These are phyloP conservation scores for Phragmites australis DNA, from an alignment of 176 grass and related monocot species.

Conservation along the genomic window DNA sequence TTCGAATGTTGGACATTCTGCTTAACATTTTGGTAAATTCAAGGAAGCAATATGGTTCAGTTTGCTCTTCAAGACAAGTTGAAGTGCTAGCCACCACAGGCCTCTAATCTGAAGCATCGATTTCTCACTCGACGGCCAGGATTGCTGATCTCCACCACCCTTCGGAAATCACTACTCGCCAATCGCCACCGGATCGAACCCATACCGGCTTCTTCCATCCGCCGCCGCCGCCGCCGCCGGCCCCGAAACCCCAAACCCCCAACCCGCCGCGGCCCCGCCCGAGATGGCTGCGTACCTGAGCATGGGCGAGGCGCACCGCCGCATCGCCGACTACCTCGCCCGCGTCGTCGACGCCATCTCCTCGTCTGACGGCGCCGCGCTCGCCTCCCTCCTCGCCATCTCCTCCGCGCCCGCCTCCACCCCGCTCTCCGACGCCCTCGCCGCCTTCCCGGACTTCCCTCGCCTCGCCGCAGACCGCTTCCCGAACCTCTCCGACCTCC, in stretches of 20 bases:
- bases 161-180: not conserved
- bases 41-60: too few species aligned
- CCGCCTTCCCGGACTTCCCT: constrained; percentile 60
- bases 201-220: not conserved
- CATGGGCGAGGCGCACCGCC: constrained; percentile 88
- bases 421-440: constrained; percentile 68
- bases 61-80: not conserved
- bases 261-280: constrained; percentile 8
- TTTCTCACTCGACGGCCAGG: constrained; percentile 16
- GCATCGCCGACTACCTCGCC: constrained; percentile 64
- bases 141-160: not conserved
- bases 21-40: too few species aligned
- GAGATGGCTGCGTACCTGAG: constrained; percentile 77
- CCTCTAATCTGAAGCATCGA: not conserved
- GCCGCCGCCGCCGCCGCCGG: constrained; percentile 14
- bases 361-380: constrained; percentile 43
- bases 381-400: constrained; percentile 57
- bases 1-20: too few species aligned
- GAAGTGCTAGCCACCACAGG: not conserved
- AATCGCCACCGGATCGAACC: not conserved
- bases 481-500: constrained; percentile 65
- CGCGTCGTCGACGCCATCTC: constrained; percentile 60
- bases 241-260: constrained; percentile 8
- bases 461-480: constrained; percentile 57
- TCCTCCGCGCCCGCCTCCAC: constrained; percentile 55